phyloP scores from a whole-genome alignment of 164 flowering plant genomes.

The Euptelea pleiosperma region DNA sequence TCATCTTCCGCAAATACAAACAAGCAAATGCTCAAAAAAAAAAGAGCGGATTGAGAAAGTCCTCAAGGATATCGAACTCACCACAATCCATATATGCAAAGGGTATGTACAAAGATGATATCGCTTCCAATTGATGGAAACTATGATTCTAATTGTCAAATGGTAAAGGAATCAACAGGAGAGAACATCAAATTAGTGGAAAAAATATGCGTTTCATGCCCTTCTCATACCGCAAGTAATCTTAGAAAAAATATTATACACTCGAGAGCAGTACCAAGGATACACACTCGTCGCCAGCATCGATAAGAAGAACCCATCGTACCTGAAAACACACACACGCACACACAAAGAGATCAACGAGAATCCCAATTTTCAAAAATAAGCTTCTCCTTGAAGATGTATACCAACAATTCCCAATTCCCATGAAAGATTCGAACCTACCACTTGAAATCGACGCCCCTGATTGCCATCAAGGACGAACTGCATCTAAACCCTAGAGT shows the following conservation, averaged over 20 bases:
- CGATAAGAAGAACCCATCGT: slow-evolving; percentile 95
- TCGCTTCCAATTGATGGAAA: slow-evolving; percentile 78
- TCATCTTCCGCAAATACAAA: background rate
- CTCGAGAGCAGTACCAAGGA: slow-evolving; percentile 38
- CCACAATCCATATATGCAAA: slow-evolving; percentile 97
- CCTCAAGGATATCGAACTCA: slow-evolving; percentile 31
- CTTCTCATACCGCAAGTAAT: too few relatives aligned
- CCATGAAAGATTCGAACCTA: slow-evolving; percentile 17
- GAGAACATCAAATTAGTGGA: too few relatives aligned
- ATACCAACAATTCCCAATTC: background rate
- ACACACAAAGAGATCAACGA: background rate
- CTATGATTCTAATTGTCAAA: slow-evolving; percentile 51
- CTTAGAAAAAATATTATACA: background rate
- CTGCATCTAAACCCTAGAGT: slow-evolving; percentile 22
- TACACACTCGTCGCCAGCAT: slow-evolving; percentile 98
- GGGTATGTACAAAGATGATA: slow-evolving; percentile 82
- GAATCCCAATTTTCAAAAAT: background rate
- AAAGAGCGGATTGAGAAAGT: too few relatives aligned
- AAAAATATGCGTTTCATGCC: too few relatives aligned
- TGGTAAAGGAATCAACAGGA: slow-evolving; percentile 31
- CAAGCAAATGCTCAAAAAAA: too few relatives aligned
- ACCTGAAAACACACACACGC: too few relatives aligned
- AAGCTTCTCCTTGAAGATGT: background rate
- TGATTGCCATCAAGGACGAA: slow-evolving; percentile 55
- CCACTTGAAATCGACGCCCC: slow-evolving; percentile 94